Evolutionary conservation across 768 basidiomycete species (phyloP).

Genomic region (Sporobolomyces pararoseus): DNA sequence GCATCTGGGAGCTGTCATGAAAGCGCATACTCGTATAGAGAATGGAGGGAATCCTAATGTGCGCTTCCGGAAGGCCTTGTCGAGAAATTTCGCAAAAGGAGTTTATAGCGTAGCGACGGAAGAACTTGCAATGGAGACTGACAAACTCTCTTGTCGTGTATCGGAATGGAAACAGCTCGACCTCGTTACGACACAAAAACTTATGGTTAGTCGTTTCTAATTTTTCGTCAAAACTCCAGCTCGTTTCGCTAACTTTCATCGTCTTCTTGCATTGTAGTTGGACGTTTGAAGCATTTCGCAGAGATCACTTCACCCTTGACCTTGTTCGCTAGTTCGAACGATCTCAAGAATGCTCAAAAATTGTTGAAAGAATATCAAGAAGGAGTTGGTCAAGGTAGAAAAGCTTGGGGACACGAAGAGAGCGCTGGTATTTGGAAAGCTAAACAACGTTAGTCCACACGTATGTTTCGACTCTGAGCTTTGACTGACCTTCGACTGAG

Average conservation of each 20-base stretch:
- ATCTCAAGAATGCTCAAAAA: slow-evolving; percentile 40
- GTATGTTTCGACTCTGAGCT: no score
- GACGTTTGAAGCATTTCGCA: slow-evolving; percentile 45
- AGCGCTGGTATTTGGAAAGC: slow-evolving; percentile 38
- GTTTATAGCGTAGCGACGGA: no score
- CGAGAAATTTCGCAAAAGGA: no score
- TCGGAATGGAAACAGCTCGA: slow-evolving; percentile 14
- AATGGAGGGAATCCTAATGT: no score
- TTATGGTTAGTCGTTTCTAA: slow-evolving; percentile 22
- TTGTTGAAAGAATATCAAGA: slow-evolving; percentile 41
- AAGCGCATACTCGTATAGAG: no score
- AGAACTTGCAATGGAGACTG: no score
- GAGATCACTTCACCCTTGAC: slow-evolving; percentile 46
- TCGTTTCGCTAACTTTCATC: neutral
- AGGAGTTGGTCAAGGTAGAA: slow-evolving; percentile 26
- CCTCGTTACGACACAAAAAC: slow-evolving; percentile 40
- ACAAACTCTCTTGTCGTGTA: no score
- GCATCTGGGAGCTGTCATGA: no score
- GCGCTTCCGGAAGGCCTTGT: no score
- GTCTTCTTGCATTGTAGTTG: slow-evolving; percentile 34
- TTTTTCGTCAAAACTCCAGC: neutral
- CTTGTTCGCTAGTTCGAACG: slow-evolving; percentile 38
- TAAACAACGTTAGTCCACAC: slow-evolving; percentile 40
- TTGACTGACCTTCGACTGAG: no score
- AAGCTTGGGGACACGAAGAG: slow-evolving; percentile 40